A percentile compares a stretch with the other conserved stretches of the same genome.
These are phyloP conservation scores for Odontarrhena argentea DNA, from an alignment of 345 rosid species.

Conservation along the genomic window DNA sequence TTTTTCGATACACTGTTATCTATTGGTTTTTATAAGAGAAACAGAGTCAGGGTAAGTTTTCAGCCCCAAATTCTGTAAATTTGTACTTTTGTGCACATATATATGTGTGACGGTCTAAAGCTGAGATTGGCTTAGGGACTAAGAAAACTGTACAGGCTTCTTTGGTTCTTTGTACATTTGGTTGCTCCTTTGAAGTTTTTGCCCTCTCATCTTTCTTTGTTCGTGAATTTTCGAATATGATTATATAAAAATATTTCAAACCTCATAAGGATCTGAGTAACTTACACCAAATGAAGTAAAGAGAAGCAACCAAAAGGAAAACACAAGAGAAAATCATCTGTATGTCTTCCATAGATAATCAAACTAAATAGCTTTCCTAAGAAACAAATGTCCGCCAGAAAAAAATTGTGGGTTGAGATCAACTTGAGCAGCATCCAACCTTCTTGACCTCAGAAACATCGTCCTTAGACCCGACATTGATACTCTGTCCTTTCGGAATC, in stretches of 20 bases:
- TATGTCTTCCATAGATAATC: conserved; percentile 14
- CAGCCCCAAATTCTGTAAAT: conserved; percentile 42
- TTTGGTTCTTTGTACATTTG: conserved; percentile 43
- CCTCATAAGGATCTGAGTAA: conserved; percentile 25
- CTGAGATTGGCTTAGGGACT: conserved; percentile 35
- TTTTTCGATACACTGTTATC: conserved; percentile 35
- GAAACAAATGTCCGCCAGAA: conserved; percentile 22
- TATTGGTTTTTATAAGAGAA: conserved; percentile 43
- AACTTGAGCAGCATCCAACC: conserved; percentile 64
- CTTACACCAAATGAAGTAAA: conserved; percentile 26
- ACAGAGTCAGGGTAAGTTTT: conserved; percentile 36
- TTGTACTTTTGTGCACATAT: conserved; percentile 47
- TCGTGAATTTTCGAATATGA: neutral
- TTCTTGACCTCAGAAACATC: conserved; percentile 75
- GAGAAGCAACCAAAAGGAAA: conserved; percentile 12
- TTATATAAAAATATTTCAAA: neutral
- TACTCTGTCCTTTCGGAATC: conserved; percentile 69
- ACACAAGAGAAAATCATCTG: conserved; percentile 28
- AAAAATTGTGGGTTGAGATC: conserved; percentile 17
- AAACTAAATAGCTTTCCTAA: conserved; percentile 21
- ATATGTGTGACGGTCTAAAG: conserved; percentile 25
- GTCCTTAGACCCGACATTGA: conserved; percentile 65
- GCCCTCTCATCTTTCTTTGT: neutral
- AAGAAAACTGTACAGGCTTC: conserved; percentile 38
- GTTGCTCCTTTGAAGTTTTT: conserved; percentile 43